Conservation (phyloP, 2,329 filamentous ascomycete species). For the Laburnicola sp. region DNA sequence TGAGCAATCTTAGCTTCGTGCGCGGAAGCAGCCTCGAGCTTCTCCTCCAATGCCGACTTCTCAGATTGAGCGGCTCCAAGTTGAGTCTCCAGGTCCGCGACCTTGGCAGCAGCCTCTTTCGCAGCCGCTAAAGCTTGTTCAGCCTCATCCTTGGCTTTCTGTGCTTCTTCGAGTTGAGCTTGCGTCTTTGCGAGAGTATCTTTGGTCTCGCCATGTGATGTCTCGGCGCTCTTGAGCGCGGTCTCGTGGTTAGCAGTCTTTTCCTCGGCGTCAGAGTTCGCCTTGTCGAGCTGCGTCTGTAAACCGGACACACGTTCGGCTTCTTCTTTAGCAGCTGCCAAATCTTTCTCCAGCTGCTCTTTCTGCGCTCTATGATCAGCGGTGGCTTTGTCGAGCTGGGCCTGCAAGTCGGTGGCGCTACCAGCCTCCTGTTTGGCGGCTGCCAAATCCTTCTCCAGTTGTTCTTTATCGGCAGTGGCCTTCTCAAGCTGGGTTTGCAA, state of each 20-base stretch:
- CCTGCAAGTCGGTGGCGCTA: constrained; percentile 25
- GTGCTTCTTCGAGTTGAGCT: constrained; percentile 10
- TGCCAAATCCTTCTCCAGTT: constrained; percentile 24
- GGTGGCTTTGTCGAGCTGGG: constrained; percentile 27
- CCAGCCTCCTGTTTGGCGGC: constrained; percentile 21
- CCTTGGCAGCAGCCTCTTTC: constrained; percentile 17
- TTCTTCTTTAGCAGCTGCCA: constrained; percentile 7
- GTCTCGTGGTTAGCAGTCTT: constrained; percentile 7
- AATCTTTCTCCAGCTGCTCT: constrained; percentile 16
- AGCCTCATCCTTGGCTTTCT: constrained; percentile 11
- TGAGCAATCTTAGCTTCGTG: constrained; percentile 14
- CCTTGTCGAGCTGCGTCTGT: constrained; percentile 28
- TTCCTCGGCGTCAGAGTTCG: constrained; percentile 9
- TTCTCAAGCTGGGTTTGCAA: too few relatives aligned
- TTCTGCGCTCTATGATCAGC: constrained; percentile 17
- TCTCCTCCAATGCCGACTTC: constrained; percentile 18
- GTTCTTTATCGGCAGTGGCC: neutral
- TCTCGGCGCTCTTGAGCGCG: constrained; percentile 19
- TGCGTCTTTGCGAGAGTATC: constrained; percentile 15
- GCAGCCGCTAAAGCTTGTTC: constrained; percentile 12
- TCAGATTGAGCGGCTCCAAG: constrained; percentile 13
- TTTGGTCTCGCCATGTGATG: constrained; percentile 21
- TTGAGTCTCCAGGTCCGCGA: constrained; percentile 10
- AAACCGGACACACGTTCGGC: constrained; percentile 24
- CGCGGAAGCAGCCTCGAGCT: constrained; percentile 25